Evolutionary conservation across 108 stramenopile genomes (phyloP), one percentile per base, ranked within the genome.

Genomic region (Discostella stelligeroides): DNA sequence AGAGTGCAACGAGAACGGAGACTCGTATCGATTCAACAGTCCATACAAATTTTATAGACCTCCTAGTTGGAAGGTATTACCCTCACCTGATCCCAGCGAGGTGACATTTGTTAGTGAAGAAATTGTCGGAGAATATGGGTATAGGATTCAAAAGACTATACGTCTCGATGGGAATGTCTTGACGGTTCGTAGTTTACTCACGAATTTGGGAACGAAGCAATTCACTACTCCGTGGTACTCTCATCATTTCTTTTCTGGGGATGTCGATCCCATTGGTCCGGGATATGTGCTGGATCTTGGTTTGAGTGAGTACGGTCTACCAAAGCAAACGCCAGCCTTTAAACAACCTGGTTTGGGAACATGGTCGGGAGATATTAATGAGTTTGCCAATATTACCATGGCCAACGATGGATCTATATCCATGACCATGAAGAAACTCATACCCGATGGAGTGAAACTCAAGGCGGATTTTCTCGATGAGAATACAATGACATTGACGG

Each of bases 181-280:
- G 43, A 66, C 70, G 13, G 88, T 90, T 60, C 85, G 83, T 49
- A 74, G 84, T 21, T 60, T 70, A 14, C 53, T 92, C 71, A 85
- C 88, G 15, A 92, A 92, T 77, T 40, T 84, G 18, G 92, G 92
- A 50, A 67, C 72, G 53, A 82, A 84, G 18, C 66, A 85, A 21
- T 90, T 92, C 63, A 80, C 86, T 5, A 92, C 92, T 4, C 86
- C 87, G 17, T 90, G 89, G 89, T 92, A 92, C 68, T 88, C 89
- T 15, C 92, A 92, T 66, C 86, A 90, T 68, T 86, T 92, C 62
- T 92, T 90, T 49, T 84, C 86, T 24, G 88, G 88, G 38, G 89
- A 92, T 79, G 51, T 66, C 46, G 66, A 67, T 51, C 85, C 88
- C 2, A 79, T 92, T 6, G 86, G 86, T 10, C 78, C 74, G 7